Base-by-base conservation (phyloP, 352 stramenopile species). In the Phytopythium aichiense region DNA sequence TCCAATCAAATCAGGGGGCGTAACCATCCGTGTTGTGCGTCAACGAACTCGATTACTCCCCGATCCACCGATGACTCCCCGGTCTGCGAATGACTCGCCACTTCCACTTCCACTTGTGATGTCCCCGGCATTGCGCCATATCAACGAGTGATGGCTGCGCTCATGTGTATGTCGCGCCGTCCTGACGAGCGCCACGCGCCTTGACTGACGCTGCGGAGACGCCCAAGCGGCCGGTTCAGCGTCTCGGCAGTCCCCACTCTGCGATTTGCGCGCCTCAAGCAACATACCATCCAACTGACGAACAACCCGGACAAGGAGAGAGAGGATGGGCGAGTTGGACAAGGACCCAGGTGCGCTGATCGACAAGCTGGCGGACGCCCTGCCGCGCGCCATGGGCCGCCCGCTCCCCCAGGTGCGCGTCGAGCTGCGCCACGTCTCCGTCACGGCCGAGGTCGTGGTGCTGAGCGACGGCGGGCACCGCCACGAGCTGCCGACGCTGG, bases 401-500 rank as follows among this genome's bases (percentile, higher is more conserved):
- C 28, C 58, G 13, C 50, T 64, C 18, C 49, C 49, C 9, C 62
- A 70, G 35, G 43, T 68, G 48, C 66, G 69, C 22, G 62, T 76
- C 35, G 37, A 56, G n/a, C 11, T 63, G n/a, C 48, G 49, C n/a
- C 13, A 56, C 37, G 37, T 63, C 4, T 50, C 57, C 6, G 31
- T 63, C 45, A 63, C 57, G 12, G 46, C 31, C 25, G 64, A 69
- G n/a, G 6, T 54, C 13, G 35, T 64, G 15, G 48, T 72, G 28
- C 33, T 49, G 22, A 22, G 33, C 8, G 33, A 59, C 38, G 22
- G 38, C 0, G 16, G 22, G 31, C 12, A 28, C 12, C 35, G 28
- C 16, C 33, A 48, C 25, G 68, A 76, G 7, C 60, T 80, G 0
- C 71, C 71, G 23, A 81, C 72, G 20, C 54, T 81, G 2, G 7